Percentiles rank a stretch among this genome's conserved stretches.
Conservation (phyloP, 1,284 basidiomycete species). For the Moesziomyces sp. region DNA sequence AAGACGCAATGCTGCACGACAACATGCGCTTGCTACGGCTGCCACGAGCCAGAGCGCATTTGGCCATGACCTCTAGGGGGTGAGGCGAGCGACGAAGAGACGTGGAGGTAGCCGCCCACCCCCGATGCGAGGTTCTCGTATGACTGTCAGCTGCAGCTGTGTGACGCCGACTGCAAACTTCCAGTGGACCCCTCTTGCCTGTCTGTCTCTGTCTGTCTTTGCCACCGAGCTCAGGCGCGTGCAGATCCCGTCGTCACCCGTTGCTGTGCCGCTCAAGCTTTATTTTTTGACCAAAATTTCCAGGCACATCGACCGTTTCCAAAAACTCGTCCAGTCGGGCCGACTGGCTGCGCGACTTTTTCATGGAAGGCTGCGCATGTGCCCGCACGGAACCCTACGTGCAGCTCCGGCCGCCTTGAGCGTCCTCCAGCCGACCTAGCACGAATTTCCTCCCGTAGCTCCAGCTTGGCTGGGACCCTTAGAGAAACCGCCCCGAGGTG, state of each 20-base stretch:
- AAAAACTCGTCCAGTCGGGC: background rate
- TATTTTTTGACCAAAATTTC: background rate
- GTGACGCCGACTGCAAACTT: slow-evolving; percentile 10
- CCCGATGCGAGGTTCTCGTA: background rate
- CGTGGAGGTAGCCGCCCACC: background rate
- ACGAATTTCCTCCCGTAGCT: slow-evolving; percentile 23
- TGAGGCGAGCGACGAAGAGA: background rate
- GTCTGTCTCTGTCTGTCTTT: slow-evolving; percentile 11
- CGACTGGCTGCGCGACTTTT: background rate
- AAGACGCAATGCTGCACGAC: background rate
- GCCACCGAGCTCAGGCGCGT: background rate
- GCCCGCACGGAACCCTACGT: background rate
- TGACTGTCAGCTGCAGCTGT: slow-evolving; percentile 6
- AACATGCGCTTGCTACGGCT: background rate
- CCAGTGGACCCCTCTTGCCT: slow-evolving; percentile 10
- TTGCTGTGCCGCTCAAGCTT: background rate
- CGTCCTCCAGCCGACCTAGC: slow-evolving; percentile 40
- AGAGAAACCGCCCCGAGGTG: slow-evolving; percentile 9
- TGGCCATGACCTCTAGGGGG: slow-evolving; percentile 8
- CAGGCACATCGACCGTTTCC: background rate
- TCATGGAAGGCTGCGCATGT: background rate
- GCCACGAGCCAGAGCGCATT: background rate
- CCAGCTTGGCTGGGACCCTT: slow-evolving; percentile 31
- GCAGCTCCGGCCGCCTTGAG: background rate
- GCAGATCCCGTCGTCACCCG: slow-evolving; percentile 5